These are phyloP conservation scores for Colletotrichum graminicola DNA, from an alignment of 2,329 filamentous ascomycete species.

Conservation along the genomic window DNA sequence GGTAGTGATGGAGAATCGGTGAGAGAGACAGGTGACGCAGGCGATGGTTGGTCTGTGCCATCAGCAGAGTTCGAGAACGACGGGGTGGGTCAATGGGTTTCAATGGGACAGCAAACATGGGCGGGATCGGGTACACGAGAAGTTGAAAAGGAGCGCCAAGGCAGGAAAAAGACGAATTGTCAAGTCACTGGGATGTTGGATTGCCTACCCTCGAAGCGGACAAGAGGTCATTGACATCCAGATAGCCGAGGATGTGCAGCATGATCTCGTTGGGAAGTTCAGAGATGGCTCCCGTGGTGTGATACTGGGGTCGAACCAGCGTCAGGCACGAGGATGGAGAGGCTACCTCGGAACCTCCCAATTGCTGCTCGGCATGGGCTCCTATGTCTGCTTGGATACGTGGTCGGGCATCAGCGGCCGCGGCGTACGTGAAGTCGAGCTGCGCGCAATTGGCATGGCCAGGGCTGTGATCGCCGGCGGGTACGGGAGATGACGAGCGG, in stretches of 20 bases:
- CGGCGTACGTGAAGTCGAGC: slow-evolving; percentile 35
- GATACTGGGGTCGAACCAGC: slow-evolving; percentile 13
- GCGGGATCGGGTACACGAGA: not conserved
- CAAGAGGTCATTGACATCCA: slow-evolving; percentile 70
- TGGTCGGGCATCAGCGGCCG: slow-evolving; percentile 50
- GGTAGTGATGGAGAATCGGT: slow-evolving; percentile 74
- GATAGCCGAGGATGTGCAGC: slow-evolving; percentile 65
- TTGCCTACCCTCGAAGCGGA: slow-evolving; percentile 67
- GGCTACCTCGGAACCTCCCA: not conserved
- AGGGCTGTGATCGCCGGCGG: slow-evolving; percentile 23
- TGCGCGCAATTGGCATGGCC: slow-evolving; percentile 43
- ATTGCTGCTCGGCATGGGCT: slow-evolving; percentile 18
- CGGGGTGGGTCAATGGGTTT: slow-evolving; percentile 3
- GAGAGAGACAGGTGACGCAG: slow-evolving; percentile 72
- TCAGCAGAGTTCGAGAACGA: slow-evolving; percentile 33
- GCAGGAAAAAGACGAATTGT: not conserved
- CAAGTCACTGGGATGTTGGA: slow-evolving; percentile 17
- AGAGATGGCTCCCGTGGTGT: slow-evolving; percentile 25
- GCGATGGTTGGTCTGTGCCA: slow-evolving; percentile 68
- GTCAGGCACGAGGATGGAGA: slow-evolving; percentile 26
- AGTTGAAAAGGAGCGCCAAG: not conserved
- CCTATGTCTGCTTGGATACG: slow-evolving; percentile 2
- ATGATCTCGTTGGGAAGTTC: slow-evolving; percentile 69
- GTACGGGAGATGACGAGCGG: slow-evolving; percentile 6
- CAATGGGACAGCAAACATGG: slow-evolving; percentile 8